These are phyloP conservation scores for Pachysolen tannophilus DNA, from an alignment of 805 yeast species.

Conservation along the genomic window DNA sequence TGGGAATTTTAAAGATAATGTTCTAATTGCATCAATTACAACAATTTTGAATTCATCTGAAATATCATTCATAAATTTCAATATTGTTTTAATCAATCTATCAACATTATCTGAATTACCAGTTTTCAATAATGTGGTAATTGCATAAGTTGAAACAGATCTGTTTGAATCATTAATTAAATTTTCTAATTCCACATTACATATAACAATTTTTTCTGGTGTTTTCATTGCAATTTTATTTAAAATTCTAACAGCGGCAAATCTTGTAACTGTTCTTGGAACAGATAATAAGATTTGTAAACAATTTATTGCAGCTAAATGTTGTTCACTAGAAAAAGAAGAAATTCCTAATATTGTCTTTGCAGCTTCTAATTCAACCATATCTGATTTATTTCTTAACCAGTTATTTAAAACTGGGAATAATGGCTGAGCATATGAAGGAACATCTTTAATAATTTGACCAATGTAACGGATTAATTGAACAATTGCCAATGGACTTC, in stretches of 20 bases:
- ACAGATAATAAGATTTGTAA: constrained; percentile 74
- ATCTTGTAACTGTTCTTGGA: constrained; percentile 83
- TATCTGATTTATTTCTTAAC: constrained; percentile 74
- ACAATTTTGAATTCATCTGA: constrained; percentile 93
- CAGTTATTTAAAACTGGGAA: constrained; percentile 60
- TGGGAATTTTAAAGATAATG: constrained; percentile 89
- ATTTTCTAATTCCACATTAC: constrained; percentile 79
- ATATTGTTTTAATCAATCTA: constrained; percentile 77
- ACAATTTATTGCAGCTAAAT: constrained; percentile 61
- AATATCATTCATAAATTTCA: constrained; percentile 85
- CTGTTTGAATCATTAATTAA: constrained; percentile 84
- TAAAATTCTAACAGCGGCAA: constrained; percentile 87
- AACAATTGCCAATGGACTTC: constrained; percentile 75
- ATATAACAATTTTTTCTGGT: constrained; percentile 71
- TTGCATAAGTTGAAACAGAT: constrained; percentile 93
- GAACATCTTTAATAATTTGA: constrained; percentile 64
- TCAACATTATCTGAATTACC: constrained; percentile 89
- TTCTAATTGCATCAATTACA: constrained; percentile 90
- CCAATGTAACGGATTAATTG: constrained; percentile 80
- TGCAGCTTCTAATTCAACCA: constrained; percentile 89
- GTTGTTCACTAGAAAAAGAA: constrained; percentile 54
- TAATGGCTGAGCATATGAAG: constrained; percentile 49
- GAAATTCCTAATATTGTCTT: constrained; percentile 57
- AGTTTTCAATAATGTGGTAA: constrained; percentile 90
- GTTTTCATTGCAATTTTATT: constrained; percentile 76